phyloP scores from a whole-genome alignment of 2,329 filamentous ascomycete species.

The Penicillium aurantiogriseum region DNA sequence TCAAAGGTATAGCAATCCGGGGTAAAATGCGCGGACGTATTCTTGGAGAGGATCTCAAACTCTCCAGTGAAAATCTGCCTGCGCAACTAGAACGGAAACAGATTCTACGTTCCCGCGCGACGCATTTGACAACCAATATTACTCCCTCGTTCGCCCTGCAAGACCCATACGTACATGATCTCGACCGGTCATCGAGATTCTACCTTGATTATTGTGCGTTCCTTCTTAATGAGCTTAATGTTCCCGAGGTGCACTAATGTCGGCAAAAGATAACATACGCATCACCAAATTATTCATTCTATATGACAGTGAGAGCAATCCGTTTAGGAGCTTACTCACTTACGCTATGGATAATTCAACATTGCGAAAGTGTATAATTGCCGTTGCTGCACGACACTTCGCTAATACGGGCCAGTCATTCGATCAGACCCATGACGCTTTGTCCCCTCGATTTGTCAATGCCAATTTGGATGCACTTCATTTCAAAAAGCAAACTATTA shows the following conservation, averaged over 20 bases:
- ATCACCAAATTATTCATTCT: slow-evolving; percentile 34
- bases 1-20: slow-evolving; percentile 35
- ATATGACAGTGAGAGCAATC: slow-evolving; percentile 8
- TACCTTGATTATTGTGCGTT: slow-evolving; percentile 37
- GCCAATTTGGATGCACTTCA: slow-evolving; percentile 20
- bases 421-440: background rate
- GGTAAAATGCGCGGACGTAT: slow-evolving; percentile 30
- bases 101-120: background rate
- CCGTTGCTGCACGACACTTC: background rate
- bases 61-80: background rate
- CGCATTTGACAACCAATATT: background rate
- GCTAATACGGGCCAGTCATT: background rate
- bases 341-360: background rate
- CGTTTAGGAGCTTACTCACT: slow-evolving; percentile 1
- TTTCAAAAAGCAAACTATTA: slow-evolving; percentile 25
- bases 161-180: slow-evolving; percentile 10
- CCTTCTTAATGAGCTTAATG: background rate
- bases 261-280: slow-evolving; percentile 27
- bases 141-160: slow-evolving; percentile 15
- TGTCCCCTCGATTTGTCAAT: background rate
- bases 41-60: slow-evolving; percentile 5
- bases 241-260: background rate
- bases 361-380: background rate
- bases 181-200: slow-evolving; percentile 20
- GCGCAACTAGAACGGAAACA: background rate